Evolutionary conservation across 2,329 filamentous ascomycete species (phyloP), one percentile per base, ranked within the genome.

Genomic region (Cladorrhinum sp.): DNA sequence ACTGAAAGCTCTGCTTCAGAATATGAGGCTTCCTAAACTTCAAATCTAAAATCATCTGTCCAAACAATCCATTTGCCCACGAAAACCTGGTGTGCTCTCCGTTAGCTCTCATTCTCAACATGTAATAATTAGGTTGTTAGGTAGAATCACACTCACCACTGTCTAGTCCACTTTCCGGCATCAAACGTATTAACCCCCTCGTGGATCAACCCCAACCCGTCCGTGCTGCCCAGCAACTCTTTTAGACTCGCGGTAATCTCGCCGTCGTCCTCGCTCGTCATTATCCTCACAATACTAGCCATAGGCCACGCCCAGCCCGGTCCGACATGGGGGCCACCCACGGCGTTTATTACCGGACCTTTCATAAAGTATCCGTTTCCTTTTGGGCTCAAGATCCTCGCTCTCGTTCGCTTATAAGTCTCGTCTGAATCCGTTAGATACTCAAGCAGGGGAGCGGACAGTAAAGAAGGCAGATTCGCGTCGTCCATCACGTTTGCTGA

Each of bases 51-150:
- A 96, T 84, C 62, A 90, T 89, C 76, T 93, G 88, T n/a, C 90
- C 89, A 72, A 93, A 93, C 20, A 96, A 84, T 0, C 89, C 91
- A 70, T 95, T 95, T n/a, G 90, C 91, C 91, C 91, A 95, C 1
- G 90, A 89, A 70, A 96, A 95, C 89, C 89, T 92, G 78, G 10
- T 5, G 4, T 10, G 5, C 25, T 5, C 5, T 29, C 25, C 5
- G 25, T 29, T 10, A 29, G 25, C 25, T 5, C 10, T 29, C 10
- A 29, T 29, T 29, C 25, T 10, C n/a, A n/a, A n/a, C n/a, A n/a
- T n/a, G 29, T 41, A 41, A 13, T 8, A n/a, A 13, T 6, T 41
- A 32, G 13, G 29, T 32, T 7, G 29, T 6, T 32, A 32, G 29
- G 29, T 32, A 32, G 29, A n/a, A n/a, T n/a, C n/a, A n/a, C 32